Evolutionary conservation across 2,329 filamentous ascomycete genomes (phyloP), one percentile per base, ranked within the genome.

Genomic region (Trichoderma endophyticum): DNA sequence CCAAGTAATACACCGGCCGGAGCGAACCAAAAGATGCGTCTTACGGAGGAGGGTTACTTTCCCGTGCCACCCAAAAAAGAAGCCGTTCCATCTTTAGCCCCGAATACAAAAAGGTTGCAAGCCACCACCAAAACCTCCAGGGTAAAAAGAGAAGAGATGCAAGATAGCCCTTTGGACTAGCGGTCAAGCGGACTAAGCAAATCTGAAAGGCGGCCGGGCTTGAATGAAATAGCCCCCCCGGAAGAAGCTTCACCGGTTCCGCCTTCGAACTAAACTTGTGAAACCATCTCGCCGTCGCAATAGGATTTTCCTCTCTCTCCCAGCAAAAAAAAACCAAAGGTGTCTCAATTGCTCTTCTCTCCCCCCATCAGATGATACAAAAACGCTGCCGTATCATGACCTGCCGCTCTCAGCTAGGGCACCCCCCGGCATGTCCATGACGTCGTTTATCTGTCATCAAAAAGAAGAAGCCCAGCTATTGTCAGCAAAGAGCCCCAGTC

Each of bases 401-500:
- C 66, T 70, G 66, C 66, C 66, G 66, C 66, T 51, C 66, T 54
- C 66, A 70, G 66, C 66, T 70, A 70, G 66, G 43, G 36, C 3
- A 9, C 39, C 43, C 28, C 32, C 24, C 28, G 48, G 64, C 54
- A 54, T 36, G 11, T n/a, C 56, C 56, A 62, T 70, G 66, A 70
- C 66, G 57, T 70, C 57, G 39, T 36, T 4, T 15, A 54, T 54
- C 66, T 62, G 66, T 70, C 66, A 70, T 62, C 24, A 54, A 30
- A 51, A 61, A 32, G 57, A 7, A 39, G 15, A 28, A 34, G 30
- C 57, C 48, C 48, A 54, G 48, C n/a, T 14, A 56, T 66, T 36
- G 64, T 67, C 64, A 67, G 64, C 64, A 67, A 54, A 56, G 48
- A 15, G n/a, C 64, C 64, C 63, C 51, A 59, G 64, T 36, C 43